Evolutionary conservation across 192 early-diverging fungal genomes (phyloP), one percentile per base, ranked within the genome.

Genomic region (Umbelopsis sp.): DNA sequence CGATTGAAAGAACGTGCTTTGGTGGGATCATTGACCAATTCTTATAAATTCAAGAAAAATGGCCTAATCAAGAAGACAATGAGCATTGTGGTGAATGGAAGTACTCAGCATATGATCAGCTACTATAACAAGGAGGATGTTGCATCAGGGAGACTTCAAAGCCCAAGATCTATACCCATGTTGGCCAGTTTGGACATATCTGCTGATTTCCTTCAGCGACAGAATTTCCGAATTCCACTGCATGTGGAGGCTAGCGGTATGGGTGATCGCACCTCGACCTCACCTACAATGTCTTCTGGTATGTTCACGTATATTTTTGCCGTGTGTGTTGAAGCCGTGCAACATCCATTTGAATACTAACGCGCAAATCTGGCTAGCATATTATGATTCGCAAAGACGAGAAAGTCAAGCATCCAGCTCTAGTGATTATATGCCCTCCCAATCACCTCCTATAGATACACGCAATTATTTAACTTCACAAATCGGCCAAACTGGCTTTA

Each of bases 1-100:
- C 79, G 77, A 65, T 81, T 84, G 66, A 81, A 81, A 67, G 84
- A 87, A 50, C 84, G 87, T 11, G 85, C 86, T 5, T 51, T 88
- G 0, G 86, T 86, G 44, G 84, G 84, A 16, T 83, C 83, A 22
- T 55, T 86, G 15, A 85, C 86, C 10, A 86, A 82, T 64, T 82
- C 84, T 11, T 86, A 87, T 58, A 65, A 75, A 18, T 88, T 85
- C 49, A 87, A 89, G 61, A 73, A 74, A 46, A 78, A 82, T 64
- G 92, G 92, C 1, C 70, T 93, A 25, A 84, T 92, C 35, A 93
- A 93, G 55, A 91, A 91, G 77, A 92, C 91, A 35, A 88, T 93
- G 76, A 91, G 90, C 10, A 81, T 93, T 30, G 70, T 86, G n/a
- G 83, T 92, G 46, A 84, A 88, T 67, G 84, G 84, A n/a, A 76